Percentiles rank a stretch among this genome's conserved stretches.
phyloP scores from a whole-genome alignment of 1,284 basidiomycete genomes.

The Malassezia yamatoensis region DNA sequence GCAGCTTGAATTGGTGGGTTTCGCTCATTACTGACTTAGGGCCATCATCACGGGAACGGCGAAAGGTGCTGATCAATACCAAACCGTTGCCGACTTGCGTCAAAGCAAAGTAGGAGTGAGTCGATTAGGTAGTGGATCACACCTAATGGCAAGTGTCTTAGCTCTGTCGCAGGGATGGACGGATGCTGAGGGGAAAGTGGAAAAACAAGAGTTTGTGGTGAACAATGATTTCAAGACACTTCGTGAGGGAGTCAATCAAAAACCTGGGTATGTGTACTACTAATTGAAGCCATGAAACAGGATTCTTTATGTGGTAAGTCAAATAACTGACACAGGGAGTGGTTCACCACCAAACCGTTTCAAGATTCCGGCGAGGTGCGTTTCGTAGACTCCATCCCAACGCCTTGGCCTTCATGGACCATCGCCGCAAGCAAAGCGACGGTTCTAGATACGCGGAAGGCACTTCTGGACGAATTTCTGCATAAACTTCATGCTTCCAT shows the following conservation, averaged over 20 bases:
- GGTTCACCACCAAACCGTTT: slow-evolving; percentile 89
- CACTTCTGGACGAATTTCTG: slow-evolving; percentile 26
- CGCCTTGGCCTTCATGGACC: slow-evolving; percentile 91
- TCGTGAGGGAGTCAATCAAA: slow-evolving; percentile 69
- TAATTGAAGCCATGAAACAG: slow-evolving; percentile 6
- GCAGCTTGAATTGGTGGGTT: slow-evolving; percentile 36
- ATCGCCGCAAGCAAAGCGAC: slow-evolving; percentile 35
- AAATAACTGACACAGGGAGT: slow-evolving; percentile 18
- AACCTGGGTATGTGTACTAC: not conserved
- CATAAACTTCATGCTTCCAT: slow-evolving; percentile 23
- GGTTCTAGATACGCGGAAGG: not conserved
- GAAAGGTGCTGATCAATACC: slow-evolving; percentile 52
- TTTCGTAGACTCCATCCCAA: slow-evolving; percentile 74
- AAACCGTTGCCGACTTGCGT: slow-evolving; percentile 64
- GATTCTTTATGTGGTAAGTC: slow-evolving; percentile 54
- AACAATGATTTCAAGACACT: slow-evolving; percentile 55
- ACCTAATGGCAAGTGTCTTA: slow-evolving; percentile 93
- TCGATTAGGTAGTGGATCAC: slow-evolving; percentile 71
- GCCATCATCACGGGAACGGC: slow-evolving; percentile 81
- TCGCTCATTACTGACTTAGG: slow-evolving; percentile 51
- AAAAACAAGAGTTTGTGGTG: slow-evolving; percentile 31
- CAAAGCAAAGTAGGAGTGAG: slow-evolving; percentile 81
- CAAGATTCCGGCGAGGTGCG: slow-evolving; percentile 66
- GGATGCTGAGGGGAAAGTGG: slow-evolving; percentile 12
- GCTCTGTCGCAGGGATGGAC: slow-evolving; percentile 57